A percentile compares a stretch with the other conserved stretches of the same genome.
These are phyloP conservation scores for Hsuehochloa calcarea DNA, from an alignment of 176 grass and related monocot species.

Conservation along the genomic window DNA sequence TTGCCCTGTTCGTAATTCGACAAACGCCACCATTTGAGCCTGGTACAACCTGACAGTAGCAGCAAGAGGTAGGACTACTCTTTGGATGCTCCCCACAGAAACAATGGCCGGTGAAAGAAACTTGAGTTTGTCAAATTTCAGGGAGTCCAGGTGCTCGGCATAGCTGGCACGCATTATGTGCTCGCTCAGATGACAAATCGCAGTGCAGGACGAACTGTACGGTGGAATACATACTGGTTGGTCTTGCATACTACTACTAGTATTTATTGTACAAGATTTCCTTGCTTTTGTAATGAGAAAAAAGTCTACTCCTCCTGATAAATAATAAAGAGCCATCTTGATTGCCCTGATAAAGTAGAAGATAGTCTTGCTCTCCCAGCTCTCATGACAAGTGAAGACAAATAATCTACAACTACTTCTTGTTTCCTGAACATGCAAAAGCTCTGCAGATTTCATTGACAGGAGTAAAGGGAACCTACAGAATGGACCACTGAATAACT, in stretches of 20 bases:
- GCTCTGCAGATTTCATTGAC: background rate
- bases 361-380: background rate
- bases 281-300: background rate
- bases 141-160: background rate
- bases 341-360: background rate
- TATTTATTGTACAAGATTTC: constrained; percentile 21
- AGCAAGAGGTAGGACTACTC: no score
- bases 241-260: background rate
- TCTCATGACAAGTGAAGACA: background rate
- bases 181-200: background rate
- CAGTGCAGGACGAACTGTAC: background rate
- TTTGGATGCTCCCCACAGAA: no score
- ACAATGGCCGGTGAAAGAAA: background rate
- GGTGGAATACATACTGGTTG: background rate
- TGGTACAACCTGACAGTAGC: no score
- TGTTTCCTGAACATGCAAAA: background rate
- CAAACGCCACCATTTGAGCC: no score
- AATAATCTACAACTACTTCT: background rate
- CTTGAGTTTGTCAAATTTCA: background rate
- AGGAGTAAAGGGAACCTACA: no score
- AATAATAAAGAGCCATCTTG: background rate
- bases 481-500: no score
- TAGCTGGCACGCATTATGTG: background rate
- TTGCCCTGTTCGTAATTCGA: no score
- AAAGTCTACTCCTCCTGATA: background rate